Percentiles rank a stretch among this genome's conserved stretches.
Conservation (phyloP, 2,329 filamentous ascomycete genomes). For the Colletotrichum sp. region DNA sequence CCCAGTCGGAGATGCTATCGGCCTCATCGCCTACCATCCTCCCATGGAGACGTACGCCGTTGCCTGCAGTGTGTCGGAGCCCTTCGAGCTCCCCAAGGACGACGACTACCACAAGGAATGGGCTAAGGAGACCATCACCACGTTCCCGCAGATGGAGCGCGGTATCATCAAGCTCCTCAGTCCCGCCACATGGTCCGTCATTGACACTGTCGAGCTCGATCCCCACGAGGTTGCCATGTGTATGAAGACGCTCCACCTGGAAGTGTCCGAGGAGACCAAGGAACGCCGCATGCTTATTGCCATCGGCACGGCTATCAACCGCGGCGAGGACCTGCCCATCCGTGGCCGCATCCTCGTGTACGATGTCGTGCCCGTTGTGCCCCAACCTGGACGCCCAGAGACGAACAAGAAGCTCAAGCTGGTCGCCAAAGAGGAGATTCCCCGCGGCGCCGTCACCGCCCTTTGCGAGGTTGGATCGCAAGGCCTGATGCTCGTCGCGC, state of each 20-base stretch:
- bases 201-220: constrained; percentile 78
- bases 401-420: constrained; percentile 86
- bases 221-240: constrained; percentile 79
- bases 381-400: constrained; percentile 83
- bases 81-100: constrained; percentile 86
- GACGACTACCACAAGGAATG: constrained; percentile 85
- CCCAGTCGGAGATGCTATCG: constrained; percentile 71
- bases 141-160: constrained; percentile 72
- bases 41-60: constrained; percentile 78
- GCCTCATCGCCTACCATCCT: constrained; percentile 77
- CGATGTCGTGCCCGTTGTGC: constrained; percentile 90
- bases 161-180: constrained; percentile 81
- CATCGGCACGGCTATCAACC: constrained; percentile 84
- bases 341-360: constrained; percentile 88
- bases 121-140: constrained; percentile 69
- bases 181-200: constrained; percentile 76
- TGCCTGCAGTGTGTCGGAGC: constrained; percentile 69
- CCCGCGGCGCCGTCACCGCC: constrained; percentile 89
- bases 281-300: constrained; percentile 83
- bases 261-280: constrained; percentile 89
- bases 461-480: constrained; percentile 85
- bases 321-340: constrained; percentile 88
- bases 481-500: constrained; percentile 86
- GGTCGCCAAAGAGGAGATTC: constrained; percentile 86
- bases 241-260: constrained; percentile 82